Evolutionary conservation across 768 basidiomycete species (phyloP), one percentile per base, ranked within the genome.

Genomic region (Lentinula boryana): DNA sequence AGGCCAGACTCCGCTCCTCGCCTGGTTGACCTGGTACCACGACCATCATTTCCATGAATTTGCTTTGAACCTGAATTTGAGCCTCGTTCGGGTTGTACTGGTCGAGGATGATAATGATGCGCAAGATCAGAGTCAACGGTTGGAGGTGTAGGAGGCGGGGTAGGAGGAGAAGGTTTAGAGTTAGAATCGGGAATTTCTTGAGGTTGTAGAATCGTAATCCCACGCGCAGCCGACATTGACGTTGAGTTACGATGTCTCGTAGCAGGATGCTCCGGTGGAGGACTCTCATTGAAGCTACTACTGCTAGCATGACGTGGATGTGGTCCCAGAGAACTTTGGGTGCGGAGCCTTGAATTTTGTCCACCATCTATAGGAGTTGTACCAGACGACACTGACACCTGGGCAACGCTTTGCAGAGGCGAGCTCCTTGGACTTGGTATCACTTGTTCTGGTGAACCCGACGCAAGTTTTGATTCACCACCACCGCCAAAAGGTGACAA

Each of bases 1-100:
- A 85, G 68, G 1, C 88, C 88, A 1, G 79, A 84, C 63, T 84
- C 86, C 0, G 83, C 50, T 32, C 32, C 23, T 33, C 31, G 4
- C 50, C 13, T 38, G 13, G 9, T 38, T 38, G 33, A 15, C 15
- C 50, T 18, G 8, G 13, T 16, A 18, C 50, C 32, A 8, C 5
- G 16, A 51, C 13, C 8, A 12, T 18, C 18, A 16, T 53, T 18
- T 2, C 16, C 10, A 4, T 21, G 21, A 43, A 36, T 35, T 12
- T n/a, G 35, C 7, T 38, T 38, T 38, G 36, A 27, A 27, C 27
- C 36, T 13, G 36, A 38, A 8, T 13, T 38, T 8, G 36, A 1
- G 13, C 36, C 36, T 8, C 7, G 36, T 38, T 38, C 36, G 6
- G 2, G 36, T 8, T 38, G 36, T 5, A 38, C 36, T 8, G 13